Evolutionary conservation across 768 basidiomycete genomes (phyloP).

Genomic region (Infundibulicybe gibba): DNA sequence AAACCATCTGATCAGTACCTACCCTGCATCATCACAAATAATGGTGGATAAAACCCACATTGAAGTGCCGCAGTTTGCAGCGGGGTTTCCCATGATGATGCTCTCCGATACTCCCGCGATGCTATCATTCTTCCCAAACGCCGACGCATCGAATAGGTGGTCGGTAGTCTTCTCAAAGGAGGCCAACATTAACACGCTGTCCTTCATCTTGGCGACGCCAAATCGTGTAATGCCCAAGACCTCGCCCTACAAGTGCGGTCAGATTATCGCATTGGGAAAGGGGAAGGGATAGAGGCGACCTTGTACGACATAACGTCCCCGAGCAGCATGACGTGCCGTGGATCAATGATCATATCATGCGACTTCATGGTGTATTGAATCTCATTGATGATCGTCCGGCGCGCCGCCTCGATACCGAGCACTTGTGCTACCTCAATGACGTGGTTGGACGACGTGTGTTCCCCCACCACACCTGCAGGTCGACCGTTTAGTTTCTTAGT

Average conservation of each 20-base stretch:
- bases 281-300: conserved; percentile 33
- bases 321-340: conserved; percentile 96
- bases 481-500: not conserved
- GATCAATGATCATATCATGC: conserved; percentile 98
- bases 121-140: conserved; percentile 91
- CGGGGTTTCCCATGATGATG: conserved; percentile 98
- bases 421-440: conserved; percentile 95
- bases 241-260: conserved; percentile 62
- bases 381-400: conserved; percentile 92
- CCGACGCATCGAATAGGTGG: conserved; percentile 96
- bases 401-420: conserved; percentile 96
- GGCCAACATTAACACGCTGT: conserved; percentile 97
- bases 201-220: conserved; percentile 99
- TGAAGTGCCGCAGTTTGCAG: conserved; percentile 91
- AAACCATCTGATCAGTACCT: conserved; percentile 4
- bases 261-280: not conserved
- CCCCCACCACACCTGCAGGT: conserved; percentile 79
- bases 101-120: conserved; percentile 98
- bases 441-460: conserved; percentile 92
- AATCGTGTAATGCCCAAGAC: conserved; percentile 98
- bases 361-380: conserved; percentile 96
- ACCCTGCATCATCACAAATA: not conserved
- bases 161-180: conserved; percentile 99
- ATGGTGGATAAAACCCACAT: conserved; percentile 56
- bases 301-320: conserved; percentile 99